Evolutionary conservation across 768 basidiomycete species (phyloP).

Genomic region (Mycena pura): DNA sequence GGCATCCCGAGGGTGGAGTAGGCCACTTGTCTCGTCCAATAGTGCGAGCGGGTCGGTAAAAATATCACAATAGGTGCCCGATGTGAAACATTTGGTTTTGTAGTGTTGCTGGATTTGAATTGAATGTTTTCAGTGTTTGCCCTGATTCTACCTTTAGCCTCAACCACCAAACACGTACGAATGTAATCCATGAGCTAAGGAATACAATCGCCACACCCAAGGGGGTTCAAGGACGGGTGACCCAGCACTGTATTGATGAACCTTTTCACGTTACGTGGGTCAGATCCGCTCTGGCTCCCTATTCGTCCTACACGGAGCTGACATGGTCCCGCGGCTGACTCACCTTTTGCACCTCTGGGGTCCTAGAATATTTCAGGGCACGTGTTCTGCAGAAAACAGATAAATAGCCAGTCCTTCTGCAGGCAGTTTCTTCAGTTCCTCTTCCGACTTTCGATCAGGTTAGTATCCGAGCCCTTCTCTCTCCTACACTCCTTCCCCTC

Average conservation of each 20-base stretch:
- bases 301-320: no score
- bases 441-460: neutral
- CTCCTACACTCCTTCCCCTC: neutral
- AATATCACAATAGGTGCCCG: no score
- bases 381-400: neutral
- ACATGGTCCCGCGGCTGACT: no score
- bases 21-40: neutral
- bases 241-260: neutral
- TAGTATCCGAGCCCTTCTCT: constrained; percentile 1
- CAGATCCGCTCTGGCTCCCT: no score
- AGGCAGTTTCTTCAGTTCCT: neutral
- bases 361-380: no score
- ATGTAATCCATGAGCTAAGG: neutral
- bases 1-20: neutral
- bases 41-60: neutral
- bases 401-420: neutral
- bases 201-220: neutral
- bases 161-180: constrained; percentile 1
- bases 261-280: no score
- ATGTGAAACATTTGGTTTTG: no score
- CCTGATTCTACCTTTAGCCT: no score
- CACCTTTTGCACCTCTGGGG: no score
- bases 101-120: no score
- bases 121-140: no score
- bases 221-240: neutral